Conservation (phyloP, 495 filamentous ascomycete genomes). For the Zalerion maritima region DNA sequence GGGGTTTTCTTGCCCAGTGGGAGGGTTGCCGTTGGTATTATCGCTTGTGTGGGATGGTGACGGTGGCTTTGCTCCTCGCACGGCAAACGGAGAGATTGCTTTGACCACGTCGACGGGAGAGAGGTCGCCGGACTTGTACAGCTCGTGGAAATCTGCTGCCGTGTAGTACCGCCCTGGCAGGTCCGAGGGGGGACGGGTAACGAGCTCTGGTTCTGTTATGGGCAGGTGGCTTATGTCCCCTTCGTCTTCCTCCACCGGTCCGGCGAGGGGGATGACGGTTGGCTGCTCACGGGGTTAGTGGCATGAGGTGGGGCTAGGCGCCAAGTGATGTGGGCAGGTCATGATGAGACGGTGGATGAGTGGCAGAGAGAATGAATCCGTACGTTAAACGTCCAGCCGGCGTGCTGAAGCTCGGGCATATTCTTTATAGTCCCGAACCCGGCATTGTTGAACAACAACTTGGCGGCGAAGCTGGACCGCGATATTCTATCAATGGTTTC, state of each 20-base stretch:
- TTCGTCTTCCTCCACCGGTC: slow-evolving; percentile 11
- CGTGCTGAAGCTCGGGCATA: slow-evolving; percentile 41
- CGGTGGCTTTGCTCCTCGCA: slow-evolving; percentile 33
- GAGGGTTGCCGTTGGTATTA: too few relatives aligned
- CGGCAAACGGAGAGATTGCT: slow-evolving; percentile 54
- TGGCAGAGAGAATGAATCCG: slow-evolving; percentile 3
- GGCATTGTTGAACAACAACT: slow-evolving; percentile 51
- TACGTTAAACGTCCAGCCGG: slow-evolving; percentile 45
- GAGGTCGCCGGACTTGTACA: slow-evolving; percentile 50
- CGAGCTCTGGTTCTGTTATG: slow-evolving; percentile 21
- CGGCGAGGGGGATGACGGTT: slow-evolving; percentile 56
- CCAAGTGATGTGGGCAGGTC: too few relatives aligned
- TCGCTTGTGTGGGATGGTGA: too few relatives aligned
- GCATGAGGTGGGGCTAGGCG: not conserved
- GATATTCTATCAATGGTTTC: slow-evolving; percentile 13
- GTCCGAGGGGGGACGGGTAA: slow-evolving; percentile 17
- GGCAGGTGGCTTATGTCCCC: too few relatives aligned
- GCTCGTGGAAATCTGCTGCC: slow-evolving; percentile 58
- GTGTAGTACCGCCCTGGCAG: slow-evolving; percentile 44
- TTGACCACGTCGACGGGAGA: slow-evolving; percentile 61
- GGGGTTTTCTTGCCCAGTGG: too few relatives aligned
- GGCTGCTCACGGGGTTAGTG: slow-evolving; percentile 28
- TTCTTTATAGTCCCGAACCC: slow-evolving; percentile 49
- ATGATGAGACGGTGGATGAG: too few relatives aligned
- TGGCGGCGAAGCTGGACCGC: slow-evolving; percentile 12